Evolutionary conservation across 768 basidiomycete genomes (phyloP).

Genomic region (Favolaschia claudopus): DNA sequence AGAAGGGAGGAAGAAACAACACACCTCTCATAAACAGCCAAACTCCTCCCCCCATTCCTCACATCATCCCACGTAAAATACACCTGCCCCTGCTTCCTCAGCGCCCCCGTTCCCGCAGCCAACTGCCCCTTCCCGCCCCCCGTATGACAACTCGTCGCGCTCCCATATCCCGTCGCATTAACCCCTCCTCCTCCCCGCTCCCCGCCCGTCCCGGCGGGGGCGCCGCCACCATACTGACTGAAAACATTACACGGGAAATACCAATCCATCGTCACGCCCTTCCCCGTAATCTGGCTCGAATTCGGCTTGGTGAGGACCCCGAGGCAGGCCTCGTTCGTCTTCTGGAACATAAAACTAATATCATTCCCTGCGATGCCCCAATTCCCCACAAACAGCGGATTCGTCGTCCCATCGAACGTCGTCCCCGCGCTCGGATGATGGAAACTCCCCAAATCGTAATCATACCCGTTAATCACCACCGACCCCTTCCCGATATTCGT

Average conservation of each 20-base stretch:
- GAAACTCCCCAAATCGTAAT: conserved; percentile 91
- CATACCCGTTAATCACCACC: conserved; percentile 93
- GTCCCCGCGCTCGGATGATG: conserved; percentile 76
- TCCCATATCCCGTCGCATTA: conserved; percentile 78
- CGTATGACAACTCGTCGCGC: conserved; percentile 78
- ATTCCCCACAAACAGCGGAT: conserved; percentile 80
- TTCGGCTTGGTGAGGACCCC: conserved; percentile 75
- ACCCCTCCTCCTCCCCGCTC: too few species aligned
- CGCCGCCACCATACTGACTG: conserved; percentile 70
- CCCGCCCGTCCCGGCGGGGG: too few species aligned
- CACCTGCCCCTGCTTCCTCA: conserved; percentile 79
- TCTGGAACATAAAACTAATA: conserved; percentile 95
- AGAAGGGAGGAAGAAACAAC: conserved; percentile 39
- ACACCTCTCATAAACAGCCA: conserved; percentile 95
- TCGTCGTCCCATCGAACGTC: conserved; percentile 79
- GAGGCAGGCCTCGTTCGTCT: conserved; percentile 83
- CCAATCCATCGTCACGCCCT: conserved; percentile 77
- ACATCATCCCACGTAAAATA: conserved; percentile 95
- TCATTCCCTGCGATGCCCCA: conserved; percentile 90
- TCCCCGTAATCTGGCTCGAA: conserved; percentile 70
- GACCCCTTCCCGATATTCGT: conserved; percentile 77
- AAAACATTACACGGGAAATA: conserved; percentile 98
- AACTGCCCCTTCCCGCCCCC: conserved; percentile 56
- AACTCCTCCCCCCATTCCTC: conserved; percentile 67
- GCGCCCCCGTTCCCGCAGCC: too few species aligned